Base-by-base conservation (phyloP, 306 rosid species). In the Cucurbita moschata region DNA sequence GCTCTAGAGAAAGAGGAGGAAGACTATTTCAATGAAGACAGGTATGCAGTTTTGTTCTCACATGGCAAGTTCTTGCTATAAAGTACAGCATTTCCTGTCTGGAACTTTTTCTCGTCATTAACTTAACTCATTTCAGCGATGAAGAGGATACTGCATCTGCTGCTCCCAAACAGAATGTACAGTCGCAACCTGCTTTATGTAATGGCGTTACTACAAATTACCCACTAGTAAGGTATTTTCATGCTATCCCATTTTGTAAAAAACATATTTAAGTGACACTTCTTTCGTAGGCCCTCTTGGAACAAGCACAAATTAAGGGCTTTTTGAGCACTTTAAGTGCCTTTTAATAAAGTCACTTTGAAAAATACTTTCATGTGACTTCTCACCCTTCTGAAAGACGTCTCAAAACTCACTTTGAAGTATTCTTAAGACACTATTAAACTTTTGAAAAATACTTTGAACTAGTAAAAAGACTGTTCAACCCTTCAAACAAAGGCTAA, bases 1-100 rank as follows among this genome's bases (percentile, higher is more conserved):
- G 92, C 89, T 79, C 81, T 84, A 76, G 98, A 90, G 79, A 88
- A 85, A 81, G 98, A 90, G 78, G 97, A 90, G 79, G 98, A 93
- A 44, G 94, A 88, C 40, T 90, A 90, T 82, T 93, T 90, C 70
- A 93, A 88, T 39, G 94, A 86, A 80, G 97, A 93, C 81, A 90
- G 96, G 98, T 92, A 82, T 38, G 13, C 69, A 46, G 23, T 59
- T 13, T 57, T 21, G 5, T 56, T 30, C 59, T 68, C 35, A 52
- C 6, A 54, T 6, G 35, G 35, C 0, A 30, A 30, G 35, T 72
- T 12, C n/a, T 50, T 72, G 15, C 54, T 50, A 50, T 50, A 14
- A 50, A 50, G 54, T 50, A 5, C 5, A 52, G 18, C 4, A 30
- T 50, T 50, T 70, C 74, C 30, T 30, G 3, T 69, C 16, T 19